Percentiles rank a stretch among this genome's conserved stretches.
Evolutionary conservation across 1,139 yeast species (phyloP).

Genomic region (Geotrichum fermentans): DNA sequence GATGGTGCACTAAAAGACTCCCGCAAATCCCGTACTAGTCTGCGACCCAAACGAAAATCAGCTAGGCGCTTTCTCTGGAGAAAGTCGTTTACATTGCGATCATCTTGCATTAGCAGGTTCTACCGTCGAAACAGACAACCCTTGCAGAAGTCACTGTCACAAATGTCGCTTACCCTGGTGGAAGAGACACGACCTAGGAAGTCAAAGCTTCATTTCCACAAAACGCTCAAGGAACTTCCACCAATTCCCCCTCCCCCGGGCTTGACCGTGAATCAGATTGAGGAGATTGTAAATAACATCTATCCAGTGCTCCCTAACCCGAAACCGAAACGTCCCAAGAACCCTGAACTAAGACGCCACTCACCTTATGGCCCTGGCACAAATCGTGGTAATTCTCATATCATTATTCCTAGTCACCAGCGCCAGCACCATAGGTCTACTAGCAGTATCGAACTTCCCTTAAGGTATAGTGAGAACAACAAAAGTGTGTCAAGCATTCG

Average conservation of each 20-base stretch:
- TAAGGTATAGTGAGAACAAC: background rate
- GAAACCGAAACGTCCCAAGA: background rate
- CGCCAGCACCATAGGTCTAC: background rate
- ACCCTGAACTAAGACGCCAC: background rate
- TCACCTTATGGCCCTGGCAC: background rate
- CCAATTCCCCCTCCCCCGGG: background rate
- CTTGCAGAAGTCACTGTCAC: conserved; percentile 1
- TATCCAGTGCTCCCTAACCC: too few species aligned
- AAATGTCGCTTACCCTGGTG: background rate
- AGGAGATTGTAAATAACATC: background rate
- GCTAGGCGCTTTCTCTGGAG: background rate
- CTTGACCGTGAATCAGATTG: background rate
- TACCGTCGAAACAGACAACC: background rate
- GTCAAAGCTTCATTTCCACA: background rate
- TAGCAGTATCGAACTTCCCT: background rate
- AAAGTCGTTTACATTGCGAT: background rate
- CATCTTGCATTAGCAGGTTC: too few species aligned
- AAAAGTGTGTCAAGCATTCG: background rate
- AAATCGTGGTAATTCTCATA: too few species aligned
- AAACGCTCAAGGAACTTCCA: background rate
- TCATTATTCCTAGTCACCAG: too few species aligned
- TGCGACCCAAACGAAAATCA: too few species aligned
- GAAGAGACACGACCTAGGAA: background rate
- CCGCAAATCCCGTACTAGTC: too few species aligned
- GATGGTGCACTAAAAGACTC: background rate